Percentiles rank a stretch among this genome's conserved stretches.
Conservation (phyloP, 495 filamentous ascomycete genomes). For the Hypoxylon lienhwacheense region DNA sequence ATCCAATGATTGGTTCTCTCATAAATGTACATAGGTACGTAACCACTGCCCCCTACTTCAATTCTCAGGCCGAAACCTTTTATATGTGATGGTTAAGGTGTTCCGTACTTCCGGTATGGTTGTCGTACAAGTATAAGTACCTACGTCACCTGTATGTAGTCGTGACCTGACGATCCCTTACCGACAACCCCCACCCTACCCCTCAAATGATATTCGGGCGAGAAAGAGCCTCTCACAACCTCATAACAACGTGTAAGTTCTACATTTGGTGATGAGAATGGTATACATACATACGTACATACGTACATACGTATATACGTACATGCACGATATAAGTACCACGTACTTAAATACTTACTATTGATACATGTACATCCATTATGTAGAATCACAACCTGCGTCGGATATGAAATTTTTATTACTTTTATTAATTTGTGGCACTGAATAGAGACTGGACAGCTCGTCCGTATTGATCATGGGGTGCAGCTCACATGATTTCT, state of each 20-base stretch:
- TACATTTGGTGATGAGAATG: constrained; percentile 13
- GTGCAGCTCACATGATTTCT: constrained; percentile 22
- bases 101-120: constrained; percentile 8
- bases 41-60: too few relatives aligned
- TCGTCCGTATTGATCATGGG: constrained; percentile 27
- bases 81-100: not conserved
- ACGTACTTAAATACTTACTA: not conserved
- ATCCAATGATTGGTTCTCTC: too few relatives aligned
- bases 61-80: too few relatives aligned
- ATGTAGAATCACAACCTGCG: not conserved
- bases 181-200: constrained; percentile 28
- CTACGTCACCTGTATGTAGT: constrained; percentile 33
- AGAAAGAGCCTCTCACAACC: constrained; percentile 25
- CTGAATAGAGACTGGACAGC: constrained; percentile 13
- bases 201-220: constrained; percentile 28
- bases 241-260: constrained; percentile 12
- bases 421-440: too few relatives aligned
- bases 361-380: not conserved
- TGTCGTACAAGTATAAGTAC: constrained; percentile 1
- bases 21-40: too few relatives aligned
- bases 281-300: not conserved
- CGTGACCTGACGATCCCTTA: constrained; percentile 32
- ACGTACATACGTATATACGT: not conserved
- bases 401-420: not conserved
- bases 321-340: not conserved